Evolutionary conservation across 2,329 filamentous ascomycete genomes (phyloP), one percentile per base, ranked within the genome.

Genomic region (Emergomyces pasteurianus): DNA sequence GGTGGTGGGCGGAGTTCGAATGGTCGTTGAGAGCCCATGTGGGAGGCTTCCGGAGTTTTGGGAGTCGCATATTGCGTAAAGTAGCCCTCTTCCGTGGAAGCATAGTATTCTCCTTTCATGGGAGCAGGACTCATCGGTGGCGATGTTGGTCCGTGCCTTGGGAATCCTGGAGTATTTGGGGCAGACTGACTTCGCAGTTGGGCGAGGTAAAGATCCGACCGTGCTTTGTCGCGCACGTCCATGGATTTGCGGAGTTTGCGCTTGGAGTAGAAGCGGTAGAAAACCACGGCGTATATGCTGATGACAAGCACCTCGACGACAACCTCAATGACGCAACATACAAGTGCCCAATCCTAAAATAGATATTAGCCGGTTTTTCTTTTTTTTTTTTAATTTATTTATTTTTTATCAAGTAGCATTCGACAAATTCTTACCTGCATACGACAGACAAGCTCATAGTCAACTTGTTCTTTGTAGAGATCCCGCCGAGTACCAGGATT

Each of bases 211-310:
- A 99, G 84, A 73, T 97, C 92, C 63, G 89, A 92, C 64, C 94
- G 89, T 66, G 94, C 94, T 71, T 89, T 88, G 81, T 99, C 94
- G 69, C 94, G 90, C 72, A 89, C 81, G 73, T 95, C 89, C 94
- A 99, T 99, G 65, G 91, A 92, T 82, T 96, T 97, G 77, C 88
- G 86, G 64, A 99, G 89, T 73, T 89, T 88, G 74, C 90, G 88
- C 83, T 97, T 99, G 67, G 89, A 91, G 84, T 92, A 96, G 82
- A 95, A 95, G 68, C 94, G 89, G 82, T 95, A 97, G 81, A 97
- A 96, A 73, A 96, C 86, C 71, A 96, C 83, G 70, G 84, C 90
- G 81, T 99, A 99, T 70, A 99, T 89, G 59, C 86, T 80, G 73
- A 99, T 95, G 71, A 89, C 90, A 71, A 97, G 87, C 66, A 89